Conservation (phyloP, 2,329 filamentous ascomycete genomes). For the Tolypocladium capitatum region DNA sequence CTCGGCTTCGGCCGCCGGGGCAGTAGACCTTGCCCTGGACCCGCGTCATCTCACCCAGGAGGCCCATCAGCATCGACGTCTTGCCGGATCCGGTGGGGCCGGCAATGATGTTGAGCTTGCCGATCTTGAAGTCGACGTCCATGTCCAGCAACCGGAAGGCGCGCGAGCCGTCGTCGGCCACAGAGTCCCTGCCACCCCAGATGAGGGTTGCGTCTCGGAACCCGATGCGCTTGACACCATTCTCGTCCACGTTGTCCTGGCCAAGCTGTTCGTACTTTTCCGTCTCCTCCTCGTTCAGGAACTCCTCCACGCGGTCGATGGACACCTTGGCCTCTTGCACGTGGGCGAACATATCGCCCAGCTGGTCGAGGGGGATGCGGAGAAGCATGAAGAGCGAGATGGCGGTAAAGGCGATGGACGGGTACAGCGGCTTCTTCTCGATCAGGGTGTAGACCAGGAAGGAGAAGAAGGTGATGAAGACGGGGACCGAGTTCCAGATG, state of each 20-base stretch:
- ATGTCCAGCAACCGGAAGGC: slow-evolving; percentile 76
- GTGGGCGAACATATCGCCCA: slow-evolving; percentile 97
- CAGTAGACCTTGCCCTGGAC: slow-evolving; percentile 70
- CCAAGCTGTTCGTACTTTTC: slow-evolving; percentile 85
- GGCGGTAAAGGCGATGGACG: slow-evolving; percentile 89
- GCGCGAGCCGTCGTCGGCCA: slow-evolving; percentile 51
- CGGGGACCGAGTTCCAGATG: slow-evolving; percentile 90
- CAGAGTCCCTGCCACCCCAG: slow-evolving; percentile 64
- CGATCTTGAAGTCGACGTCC: slow-evolving; percentile 69
- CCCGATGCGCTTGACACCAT: slow-evolving; percentile 64
- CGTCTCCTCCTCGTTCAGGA: slow-evolving; percentile 84
- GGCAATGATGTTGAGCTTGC: slow-evolving; percentile 81
- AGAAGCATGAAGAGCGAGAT: slow-evolving; percentile 92
- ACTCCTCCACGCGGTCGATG: slow-evolving; percentile 90
- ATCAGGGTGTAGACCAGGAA: slow-evolving; percentile 88
- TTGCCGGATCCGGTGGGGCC: slow-evolving; percentile 92
- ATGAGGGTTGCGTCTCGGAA: slow-evolving; percentile 76
- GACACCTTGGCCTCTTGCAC: slow-evolving; percentile 97
- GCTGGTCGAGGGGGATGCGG: slow-evolving; percentile 82
- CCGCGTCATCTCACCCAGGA: slow-evolving; percentile 91
- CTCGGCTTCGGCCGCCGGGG: slow-evolving; percentile 72
- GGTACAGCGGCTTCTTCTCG: slow-evolving; percentile 78
- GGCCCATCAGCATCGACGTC: slow-evolving; percentile 87
- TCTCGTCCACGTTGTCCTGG: slow-evolving; percentile 52
- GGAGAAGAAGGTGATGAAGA: slow-evolving; percentile 91